Conservation (phyloP, 148 eudicot genomes). For the Camellia granthamiana region DNA sequence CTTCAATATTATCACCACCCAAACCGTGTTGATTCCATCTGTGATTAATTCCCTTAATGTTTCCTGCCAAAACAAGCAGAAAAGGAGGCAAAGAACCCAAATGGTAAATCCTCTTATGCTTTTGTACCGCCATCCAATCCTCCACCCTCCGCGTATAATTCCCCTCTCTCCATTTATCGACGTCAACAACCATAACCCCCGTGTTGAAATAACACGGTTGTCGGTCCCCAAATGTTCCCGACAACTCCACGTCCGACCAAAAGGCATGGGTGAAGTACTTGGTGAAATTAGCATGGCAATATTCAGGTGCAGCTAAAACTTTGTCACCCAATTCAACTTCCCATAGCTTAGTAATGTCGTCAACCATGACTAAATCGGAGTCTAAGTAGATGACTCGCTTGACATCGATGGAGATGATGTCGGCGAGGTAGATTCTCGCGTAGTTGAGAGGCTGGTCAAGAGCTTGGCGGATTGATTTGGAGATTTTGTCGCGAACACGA, state of each 20-base stretch:
- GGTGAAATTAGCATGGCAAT: conserved; percentile 40
- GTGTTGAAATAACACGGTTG: conserved; percentile 41
- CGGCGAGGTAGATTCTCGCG: conserved; percentile 35
- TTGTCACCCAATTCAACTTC: conserved; percentile 23
- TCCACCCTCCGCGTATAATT: conserved; percentile 27
- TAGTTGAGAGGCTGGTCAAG: conserved; percentile 38
- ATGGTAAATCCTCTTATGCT: conserved; percentile 31
- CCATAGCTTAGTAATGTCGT: conserved; percentile 34
- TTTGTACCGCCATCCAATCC: conserved; percentile 31
- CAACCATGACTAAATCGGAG: conserved; percentile 38
- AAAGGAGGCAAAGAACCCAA: conserved; percentile 35
- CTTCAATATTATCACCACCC: conserved; percentile 35
- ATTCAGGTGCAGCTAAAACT: conserved; percentile 35
- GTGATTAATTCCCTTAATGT: conserved; percentile 28
- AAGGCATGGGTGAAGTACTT: conserved; percentile 17
- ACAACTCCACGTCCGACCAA: neutral
- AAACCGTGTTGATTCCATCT: conserved; percentile 40
- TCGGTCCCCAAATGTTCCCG: neutral
- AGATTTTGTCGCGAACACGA: conserved; percentile 32
- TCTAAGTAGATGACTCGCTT: conserved; percentile 32
- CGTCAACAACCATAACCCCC: conserved; percentile 41
- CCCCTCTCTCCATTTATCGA: conserved; percentile 29
- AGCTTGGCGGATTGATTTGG: conserved; percentile 34
- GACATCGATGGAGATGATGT: conserved; percentile 25
- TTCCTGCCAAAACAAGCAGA: conserved; percentile 30